Base-by-base conservation (phyloP, 2,329 filamentous ascomycete species). In the Rhynchosporium agropyri region DNA sequence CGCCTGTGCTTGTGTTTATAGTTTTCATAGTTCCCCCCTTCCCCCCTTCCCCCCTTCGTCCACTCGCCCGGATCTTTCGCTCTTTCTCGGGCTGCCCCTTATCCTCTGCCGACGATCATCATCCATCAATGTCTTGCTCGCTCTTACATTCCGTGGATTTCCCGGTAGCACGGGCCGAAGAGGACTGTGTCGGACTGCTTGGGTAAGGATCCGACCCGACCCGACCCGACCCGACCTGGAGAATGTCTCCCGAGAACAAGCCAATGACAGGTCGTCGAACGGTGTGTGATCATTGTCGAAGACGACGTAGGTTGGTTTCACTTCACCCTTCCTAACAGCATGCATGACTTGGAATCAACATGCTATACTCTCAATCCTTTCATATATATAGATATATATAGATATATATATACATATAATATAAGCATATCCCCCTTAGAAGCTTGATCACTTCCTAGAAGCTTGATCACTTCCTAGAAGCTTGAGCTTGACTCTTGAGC, bases 251-350 rank as follows among this genome's bases (percentile, higher is more conserved):
- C 64, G 70, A 70, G 46, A 65, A 48, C 31, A 71, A 68, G 60
- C 60, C 69, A 66, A 62, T 58, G 28, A 55, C 61, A 31, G 61
- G 59, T 12, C 67, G 65, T 20, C 74, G 78, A 43, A 79, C 75
- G 36, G 78, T 80, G 40, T 80, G 79, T 68, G 79, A 80, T 64
- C 77, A 80, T 65, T 80, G 79, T 69, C 76, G 79, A 59, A 71
- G 77, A 67, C 73, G 78, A 67, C 73, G 79, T 79, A 75, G 65
- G 77, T 73, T 20, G 20, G 20, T 20, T 20, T 20, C 20, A 20
- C 20, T 20, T 20, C 20, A 20, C 20, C 1, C 20, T 20, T 20
- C 20, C 43, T 20, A 26, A 20, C 43, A 8, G 10, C 43, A n/a
- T 20, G 43, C 43, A n/a, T 28, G 43, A 8, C 43, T 46, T 8